Evolutionary conservation across 768 basidiomycete genomes (phyloP).

Genomic region (Pleurotus sapidus): DNA sequence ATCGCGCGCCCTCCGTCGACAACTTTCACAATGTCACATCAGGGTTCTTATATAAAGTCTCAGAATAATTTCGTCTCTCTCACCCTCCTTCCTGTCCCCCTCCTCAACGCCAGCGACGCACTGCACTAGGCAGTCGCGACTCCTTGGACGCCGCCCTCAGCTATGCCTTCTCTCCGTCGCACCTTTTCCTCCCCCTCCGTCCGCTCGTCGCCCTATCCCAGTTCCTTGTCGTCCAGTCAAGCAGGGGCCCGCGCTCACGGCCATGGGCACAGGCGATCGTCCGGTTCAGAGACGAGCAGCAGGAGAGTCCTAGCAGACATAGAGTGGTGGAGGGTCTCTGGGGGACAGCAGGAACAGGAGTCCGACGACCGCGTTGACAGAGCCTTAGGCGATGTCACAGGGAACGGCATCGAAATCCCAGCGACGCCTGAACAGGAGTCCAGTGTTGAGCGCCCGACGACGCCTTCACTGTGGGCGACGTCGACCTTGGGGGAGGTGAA

Average conservation of each 20-base stretch:
- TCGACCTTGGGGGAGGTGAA: conserved; percentile 35
- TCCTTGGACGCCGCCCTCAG: conserved; percentile 17
- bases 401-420: conserved; percentile 19
- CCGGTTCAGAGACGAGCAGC: conserved; percentile 59
- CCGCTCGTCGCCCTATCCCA: conserved; percentile 65
- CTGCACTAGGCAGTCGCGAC: conserved; percentile 51
- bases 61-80: conserved; percentile 15
- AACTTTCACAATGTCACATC: conserved; percentile 8
- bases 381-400: conserved; percentile 27
- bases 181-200: conserved; percentile 68
- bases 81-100: conserved; percentile 31
- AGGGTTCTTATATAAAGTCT: conserved; percentile 5
- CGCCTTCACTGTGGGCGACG: conserved; percentile 30
- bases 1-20: not conserved
- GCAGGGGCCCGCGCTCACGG: conserved; percentile 27
- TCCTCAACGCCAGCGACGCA: conserved; percentile 25
- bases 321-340: conserved; percentile 83
- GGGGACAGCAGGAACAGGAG: conserved; percentile 60
- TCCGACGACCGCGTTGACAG: conserved; percentile 34
- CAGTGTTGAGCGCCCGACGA: conserved; percentile 35
- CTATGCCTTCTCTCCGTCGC: conserved; percentile 79
- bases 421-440: conserved; percentile 25
- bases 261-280: conserved; percentile 57
- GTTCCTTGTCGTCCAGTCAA: conserved; percentile 30
- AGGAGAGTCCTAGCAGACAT: conserved; percentile 82